These are phyloP conservation scores for Rhinocladiella similis DNA, from an alignment of 2,329 filamentous ascomycete species.

Conservation along the genomic window DNA sequence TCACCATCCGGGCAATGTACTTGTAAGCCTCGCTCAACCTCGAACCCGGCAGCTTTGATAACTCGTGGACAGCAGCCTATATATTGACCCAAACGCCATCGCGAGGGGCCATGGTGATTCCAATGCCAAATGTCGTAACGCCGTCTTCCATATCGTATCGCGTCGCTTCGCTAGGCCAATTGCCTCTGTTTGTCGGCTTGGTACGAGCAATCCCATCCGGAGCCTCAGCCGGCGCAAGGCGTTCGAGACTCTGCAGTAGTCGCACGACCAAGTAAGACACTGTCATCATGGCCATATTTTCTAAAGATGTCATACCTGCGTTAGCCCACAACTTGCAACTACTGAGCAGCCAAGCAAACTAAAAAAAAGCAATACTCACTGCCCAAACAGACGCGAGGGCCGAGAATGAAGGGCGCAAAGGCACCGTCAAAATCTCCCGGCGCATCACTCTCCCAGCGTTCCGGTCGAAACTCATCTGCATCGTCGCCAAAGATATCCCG, in stretches of 20 bases:
- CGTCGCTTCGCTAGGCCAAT: conserved; percentile 9
- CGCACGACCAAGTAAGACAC: conserved; percentile 65
- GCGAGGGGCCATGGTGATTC: conserved; percentile 11
- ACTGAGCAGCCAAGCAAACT: too few relatives aligned
- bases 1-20: too few relatives aligned
- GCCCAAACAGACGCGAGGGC: conserved; percentile 55
- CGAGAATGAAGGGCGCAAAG: conserved; percentile 55
- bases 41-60: too few relatives aligned
- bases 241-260: conserved; percentile 69
- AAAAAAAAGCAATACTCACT: conserved; percentile 41
- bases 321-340: neutral
- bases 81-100: conserved; percentile 11
- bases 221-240: conserved; percentile 45
- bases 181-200: neutral
- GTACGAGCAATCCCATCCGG: neutral
- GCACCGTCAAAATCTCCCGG: conserved; percentile 43
- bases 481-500: conserved; percentile 34
- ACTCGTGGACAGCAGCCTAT: too few relatives aligned
- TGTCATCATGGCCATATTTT: conserved; percentile 79
- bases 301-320: neutral
- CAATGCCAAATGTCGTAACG: conserved; percentile 11
- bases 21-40: too few relatives aligned
- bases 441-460: conserved; percentile 36
- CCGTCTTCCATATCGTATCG: conserved; percentile 11
- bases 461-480: conserved; percentile 35